Evolutionary conservation across 164 flowering plant species (phyloP).

Genomic region (Annona cherimola): DNA sequence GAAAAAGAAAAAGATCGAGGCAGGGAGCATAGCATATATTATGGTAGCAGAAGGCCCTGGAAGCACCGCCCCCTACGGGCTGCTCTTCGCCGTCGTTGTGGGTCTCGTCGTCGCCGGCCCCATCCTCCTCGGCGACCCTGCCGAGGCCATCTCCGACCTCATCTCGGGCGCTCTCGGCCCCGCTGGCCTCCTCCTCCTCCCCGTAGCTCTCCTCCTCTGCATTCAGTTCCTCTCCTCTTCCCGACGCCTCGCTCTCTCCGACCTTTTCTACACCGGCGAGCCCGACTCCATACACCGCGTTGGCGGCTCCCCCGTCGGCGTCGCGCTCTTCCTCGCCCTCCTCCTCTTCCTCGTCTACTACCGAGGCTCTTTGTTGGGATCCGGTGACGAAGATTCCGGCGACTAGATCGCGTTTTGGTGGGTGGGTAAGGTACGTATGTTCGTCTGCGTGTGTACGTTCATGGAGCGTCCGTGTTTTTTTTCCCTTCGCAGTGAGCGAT

Average conservation of each 20-base stretch:
- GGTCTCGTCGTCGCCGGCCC: constrained; percentile 41
- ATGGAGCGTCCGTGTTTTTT: too few species aligned
- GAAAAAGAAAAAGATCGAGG: not conserved
- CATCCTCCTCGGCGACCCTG: constrained; percentile 47
- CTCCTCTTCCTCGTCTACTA: constrained; percentile 59
- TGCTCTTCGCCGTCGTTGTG: constrained; percentile 55
- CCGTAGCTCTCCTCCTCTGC: constrained; percentile 55
- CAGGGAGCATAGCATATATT: not conserved
- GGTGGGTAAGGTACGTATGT: not conserved
- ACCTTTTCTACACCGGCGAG: constrained; percentile 59
- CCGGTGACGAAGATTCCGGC: constrained; percentile 37
- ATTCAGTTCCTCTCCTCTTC: constrained; percentile 86
- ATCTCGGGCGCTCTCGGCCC: constrained; percentile 59
- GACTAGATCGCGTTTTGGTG: constrained; percentile 1
- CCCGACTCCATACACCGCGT: constrained; percentile 79
- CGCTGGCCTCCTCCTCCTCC: constrained; percentile 61
- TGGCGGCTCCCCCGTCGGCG: constrained; percentile 88
- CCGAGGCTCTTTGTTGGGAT: constrained; percentile 59
- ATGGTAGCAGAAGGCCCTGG: constrained; percentile 34
- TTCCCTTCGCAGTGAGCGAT: not conserved
- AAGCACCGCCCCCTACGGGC: constrained; percentile 58
- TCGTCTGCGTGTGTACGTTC: not conserved
- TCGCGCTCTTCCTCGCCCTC: constrained; percentile 63
- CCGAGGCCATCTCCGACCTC: constrained; percentile 49
- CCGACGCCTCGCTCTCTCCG: constrained; percentile 44